Percentiles rank a stretch among this genome's conserved stretches.
These are phyloP conservation scores for Arctium minus DNA, from an alignment of 129 eudicot species.

Conservation along the genomic window DNA sequence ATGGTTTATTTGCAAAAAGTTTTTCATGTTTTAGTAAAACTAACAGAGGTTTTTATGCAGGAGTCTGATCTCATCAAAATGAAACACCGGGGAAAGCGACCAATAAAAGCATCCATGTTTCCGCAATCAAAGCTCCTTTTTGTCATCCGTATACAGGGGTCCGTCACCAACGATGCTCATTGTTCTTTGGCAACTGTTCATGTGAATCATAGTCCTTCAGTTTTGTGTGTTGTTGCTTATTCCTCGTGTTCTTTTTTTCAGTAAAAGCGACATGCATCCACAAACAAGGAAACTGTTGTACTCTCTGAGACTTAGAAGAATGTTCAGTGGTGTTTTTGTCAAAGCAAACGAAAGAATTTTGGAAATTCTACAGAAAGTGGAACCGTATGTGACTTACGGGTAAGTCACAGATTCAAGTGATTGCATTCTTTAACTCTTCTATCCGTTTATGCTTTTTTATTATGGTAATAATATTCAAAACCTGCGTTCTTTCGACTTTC, in stretches of 20 bases:
- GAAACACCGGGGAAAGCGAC: conserved; percentile 51
- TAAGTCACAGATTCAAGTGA: conserved; percentile 21
- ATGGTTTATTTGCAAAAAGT: background rate
- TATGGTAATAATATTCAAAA: background rate
- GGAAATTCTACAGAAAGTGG: conserved; percentile 56
- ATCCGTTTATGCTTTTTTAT: background rate
- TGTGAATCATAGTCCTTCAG: background rate
- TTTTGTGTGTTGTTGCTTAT: background rate
- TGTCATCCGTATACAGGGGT: conserved; percentile 73
- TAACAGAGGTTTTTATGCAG: conserved; percentile 29
- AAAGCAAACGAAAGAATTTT: conserved; percentile 49
- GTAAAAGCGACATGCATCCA: conserved; percentile 68
- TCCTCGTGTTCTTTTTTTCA: conserved; percentile 12
- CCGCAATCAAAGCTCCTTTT: conserved; percentile 57
- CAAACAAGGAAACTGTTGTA: conserved; percentile 44
- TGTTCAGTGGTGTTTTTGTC: conserved; percentile 58
- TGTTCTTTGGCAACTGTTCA: background rate
- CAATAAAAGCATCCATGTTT: conserved; percentile 12
- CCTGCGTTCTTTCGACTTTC: background rate
- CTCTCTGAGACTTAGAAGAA: conserved; percentile 49
- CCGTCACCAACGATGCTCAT: background rate
- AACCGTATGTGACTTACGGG: conserved; percentile 81
- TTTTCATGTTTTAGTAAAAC: background rate
- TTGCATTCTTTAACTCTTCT: background rate
- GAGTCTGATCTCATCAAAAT: conserved; percentile 62